These are phyloP conservation scores for Leccinum subatratum DNA, from an alignment of 1,284 basidiomycete species.

Conservation along the genomic window DNA sequence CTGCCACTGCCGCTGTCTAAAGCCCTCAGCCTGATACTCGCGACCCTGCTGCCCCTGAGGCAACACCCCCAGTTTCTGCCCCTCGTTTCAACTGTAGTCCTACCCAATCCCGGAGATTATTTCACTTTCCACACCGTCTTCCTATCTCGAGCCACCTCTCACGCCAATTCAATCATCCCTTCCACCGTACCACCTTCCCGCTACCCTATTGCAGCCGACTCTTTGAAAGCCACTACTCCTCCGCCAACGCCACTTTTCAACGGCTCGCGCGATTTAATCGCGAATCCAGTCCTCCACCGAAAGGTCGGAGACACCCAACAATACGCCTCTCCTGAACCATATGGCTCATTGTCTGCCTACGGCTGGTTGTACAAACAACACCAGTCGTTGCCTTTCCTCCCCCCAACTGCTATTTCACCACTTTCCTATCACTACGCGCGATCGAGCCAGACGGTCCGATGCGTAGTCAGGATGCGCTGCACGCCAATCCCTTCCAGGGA, in stretches of 20 bases:
- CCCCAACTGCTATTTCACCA: slow-evolving; percentile 56
- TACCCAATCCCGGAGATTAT: slow-evolving; percentile 44
- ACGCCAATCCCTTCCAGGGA: slow-evolving; percentile 21
- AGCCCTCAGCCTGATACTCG: slow-evolving; percentile 29
- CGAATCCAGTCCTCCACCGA: slow-evolving; percentile 27
- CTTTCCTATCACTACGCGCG: slow-evolving; percentile 60
- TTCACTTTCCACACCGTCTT: slow-evolving; percentile 41
- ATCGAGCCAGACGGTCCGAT: slow-evolving; percentile 40
- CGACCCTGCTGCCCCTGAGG: slow-evolving; percentile 36
- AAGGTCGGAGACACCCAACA: slow-evolving; percentile 44
- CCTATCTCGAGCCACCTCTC: slow-evolving; percentile 51
- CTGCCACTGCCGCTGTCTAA: slow-evolving; percentile 57
- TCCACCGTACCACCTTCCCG: slow-evolving; percentile 56
- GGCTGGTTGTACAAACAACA: slow-evolving; percentile 71
- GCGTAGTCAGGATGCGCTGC: slow-evolving; percentile 30
- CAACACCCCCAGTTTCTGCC: slow-evolving; percentile 47
- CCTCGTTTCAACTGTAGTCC: slow-evolving; percentile 45
- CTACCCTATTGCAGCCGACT: slow-evolving; percentile 67
- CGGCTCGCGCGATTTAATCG: slow-evolving; percentile 27
- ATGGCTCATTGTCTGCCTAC: slow-evolving; percentile 58
- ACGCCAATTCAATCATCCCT: slow-evolving; percentile 38
- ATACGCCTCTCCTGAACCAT: slow-evolving; percentile 47
- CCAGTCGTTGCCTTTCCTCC: slow-evolving; percentile 44
- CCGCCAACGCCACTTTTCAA: slow-evolving; percentile 34
- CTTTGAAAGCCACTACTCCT: slow-evolving; percentile 52